Evolutionary conservation across 768 basidiomycete species (phyloP).

Genomic region (Rhizopogon vinicolor): DNA sequence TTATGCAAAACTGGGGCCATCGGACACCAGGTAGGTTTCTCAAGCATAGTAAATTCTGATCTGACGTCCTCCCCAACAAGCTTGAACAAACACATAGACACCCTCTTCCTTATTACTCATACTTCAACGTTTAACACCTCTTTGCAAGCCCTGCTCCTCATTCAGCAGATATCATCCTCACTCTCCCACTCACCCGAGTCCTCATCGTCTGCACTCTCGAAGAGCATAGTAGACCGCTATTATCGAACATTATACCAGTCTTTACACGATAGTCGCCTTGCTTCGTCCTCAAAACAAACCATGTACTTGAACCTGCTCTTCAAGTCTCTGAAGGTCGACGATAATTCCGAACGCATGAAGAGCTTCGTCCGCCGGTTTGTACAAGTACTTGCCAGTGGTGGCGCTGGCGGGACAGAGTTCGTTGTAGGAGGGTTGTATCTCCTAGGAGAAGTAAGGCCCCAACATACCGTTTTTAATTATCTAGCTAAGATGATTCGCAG

Average conservation of each 20-base stretch:
- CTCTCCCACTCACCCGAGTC: slow-evolving; percentile 37
- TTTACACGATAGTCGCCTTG: slow-evolving; percentile 76
- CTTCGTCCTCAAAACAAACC: slow-evolving; percentile 86
- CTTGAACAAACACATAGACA: slow-evolving; percentile 84
- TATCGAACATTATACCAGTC: slow-evolving; percentile 89
- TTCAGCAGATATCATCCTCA: slow-evolving; percentile 74
- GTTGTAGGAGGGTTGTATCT: slow-evolving; percentile 84
- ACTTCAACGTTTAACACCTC: slow-evolving; percentile 96
- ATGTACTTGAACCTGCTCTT: slow-evolving; percentile 95
- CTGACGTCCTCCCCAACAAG: slow-evolving; percentile 31
- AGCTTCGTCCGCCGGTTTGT: slow-evolving; percentile 82
- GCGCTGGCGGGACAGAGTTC: slow-evolving; percentile 78
- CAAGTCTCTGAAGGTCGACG: slow-evolving; percentile 78
- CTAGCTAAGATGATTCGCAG: slow-evolving; percentile 23
- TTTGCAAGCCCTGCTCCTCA: slow-evolving; percentile 84
- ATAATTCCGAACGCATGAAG: slow-evolving; percentile 55
- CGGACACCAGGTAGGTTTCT: slow-evolving; percentile 52
- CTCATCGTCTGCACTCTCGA: slow-evolving; percentile 35
- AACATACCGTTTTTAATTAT: background rate
- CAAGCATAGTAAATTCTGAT: background rate
- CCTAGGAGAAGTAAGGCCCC: slow-evolving; percentile 71
- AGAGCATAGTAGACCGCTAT: slow-evolving; percentile 58
- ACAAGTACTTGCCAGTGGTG: slow-evolving; percentile 70
- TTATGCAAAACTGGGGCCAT: slow-evolving; percentile 78
- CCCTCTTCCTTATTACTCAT: slow-evolving; percentile 92